Evolutionary conservation across 2,329 filamentous ascomycete genomes (phyloP), one percentile per base, ranked within the genome.

Genomic region (Celoporthe dispersa): DNA sequence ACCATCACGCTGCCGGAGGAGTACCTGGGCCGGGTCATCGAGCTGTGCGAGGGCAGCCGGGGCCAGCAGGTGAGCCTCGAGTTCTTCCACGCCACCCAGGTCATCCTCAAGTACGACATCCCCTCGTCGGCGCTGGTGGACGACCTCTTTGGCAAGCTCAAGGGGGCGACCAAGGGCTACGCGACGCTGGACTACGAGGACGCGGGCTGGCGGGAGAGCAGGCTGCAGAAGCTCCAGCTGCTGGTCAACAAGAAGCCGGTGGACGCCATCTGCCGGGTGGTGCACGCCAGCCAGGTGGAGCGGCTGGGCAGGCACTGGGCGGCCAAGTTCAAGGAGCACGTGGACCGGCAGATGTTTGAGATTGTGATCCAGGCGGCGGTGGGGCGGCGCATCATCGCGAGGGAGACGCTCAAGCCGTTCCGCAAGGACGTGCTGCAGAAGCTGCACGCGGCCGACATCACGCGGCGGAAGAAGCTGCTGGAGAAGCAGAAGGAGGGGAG

Each of bases 111-210:
- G 76, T 99, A 99, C 79, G 89, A 94, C 66, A 82, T 99, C 1
- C 96, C 96, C 0, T 86, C 97, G 0, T 90, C 94, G 1, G 93
- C 97, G 67, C 85, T 99, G 4, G 96, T 99, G 0, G 96, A 98
- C 75, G 96, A 99, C 80, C 91, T 99, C 78, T 99, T 99, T 79
- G 96, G 96, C 66, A 98, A 97, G 80, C 85, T 99, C 67, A 99
- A 99, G 80, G 93, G 94, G 51, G 88, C 90, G 0, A 98, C 94
- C 2, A 98, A 97, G 79, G 96, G 96, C 14, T 99, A 99, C 76
- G 96, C 96, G 0, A 96, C 92, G 48, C 87, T 99, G 6, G 96
- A 99, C 80, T 99, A 99, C 79, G 96, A 99, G 81, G 96, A 99
- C 75, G 92, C 94, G 0, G 95, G 93, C 0, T 99, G 94, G 88